phyloP scores from a whole-genome alignment of 2,329 filamentous ascomycete genomes.

The Penicillium sp. region DNA sequence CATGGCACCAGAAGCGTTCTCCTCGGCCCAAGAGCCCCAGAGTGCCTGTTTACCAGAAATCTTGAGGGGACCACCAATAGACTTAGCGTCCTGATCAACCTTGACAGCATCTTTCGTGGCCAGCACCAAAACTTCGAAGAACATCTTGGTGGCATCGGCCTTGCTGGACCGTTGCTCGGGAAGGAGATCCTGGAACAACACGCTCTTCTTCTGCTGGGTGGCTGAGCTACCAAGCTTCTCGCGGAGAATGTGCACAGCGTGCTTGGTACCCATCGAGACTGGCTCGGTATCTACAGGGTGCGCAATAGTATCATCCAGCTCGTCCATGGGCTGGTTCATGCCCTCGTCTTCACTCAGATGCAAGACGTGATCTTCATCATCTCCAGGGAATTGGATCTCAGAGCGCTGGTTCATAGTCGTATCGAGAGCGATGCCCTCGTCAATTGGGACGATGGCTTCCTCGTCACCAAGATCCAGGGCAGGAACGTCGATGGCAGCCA shows the following conservation, averaged over 20 bases:
- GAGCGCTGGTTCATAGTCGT: conserved; percentile 49
- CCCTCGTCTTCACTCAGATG: conserved; percentile 50
- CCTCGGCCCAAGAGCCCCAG: conserved; percentile 95
- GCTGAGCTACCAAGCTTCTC: conserved; percentile 70
- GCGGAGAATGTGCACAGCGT: conserved; percentile 90
- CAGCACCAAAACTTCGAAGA: conserved; percentile 93
- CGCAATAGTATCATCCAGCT: conserved; percentile 76
- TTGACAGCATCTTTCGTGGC: conserved; percentile 98
- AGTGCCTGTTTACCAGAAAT: conserved; percentile 91
- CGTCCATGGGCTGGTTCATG: conserved; percentile 51
- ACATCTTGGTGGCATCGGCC: conserved; percentile 97
- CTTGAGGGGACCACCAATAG: conserved; percentile 74
- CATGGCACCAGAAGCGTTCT: conserved; percentile 49
- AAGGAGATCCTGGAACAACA: conserved; percentile 87
- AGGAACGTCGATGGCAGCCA: conserved; percentile 64
- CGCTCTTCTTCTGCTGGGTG: conserved; percentile 72
- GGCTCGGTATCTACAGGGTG: conserved; percentile 82
- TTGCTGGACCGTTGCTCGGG: conserved; percentile 78
- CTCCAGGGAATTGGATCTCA: conserved; percentile 66
- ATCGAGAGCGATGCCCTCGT: conserved; percentile 53
- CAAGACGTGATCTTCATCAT: conserved; percentile 48
- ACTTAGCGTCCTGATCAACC: conserved; percentile 75
- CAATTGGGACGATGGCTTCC: conserved; percentile 52
- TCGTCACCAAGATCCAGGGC: conserved; percentile 62
- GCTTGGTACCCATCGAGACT: conserved; percentile 87